Base-by-base conservation (phyloP, 306 rosid species). In the Hippophae tibetana region DNA sequence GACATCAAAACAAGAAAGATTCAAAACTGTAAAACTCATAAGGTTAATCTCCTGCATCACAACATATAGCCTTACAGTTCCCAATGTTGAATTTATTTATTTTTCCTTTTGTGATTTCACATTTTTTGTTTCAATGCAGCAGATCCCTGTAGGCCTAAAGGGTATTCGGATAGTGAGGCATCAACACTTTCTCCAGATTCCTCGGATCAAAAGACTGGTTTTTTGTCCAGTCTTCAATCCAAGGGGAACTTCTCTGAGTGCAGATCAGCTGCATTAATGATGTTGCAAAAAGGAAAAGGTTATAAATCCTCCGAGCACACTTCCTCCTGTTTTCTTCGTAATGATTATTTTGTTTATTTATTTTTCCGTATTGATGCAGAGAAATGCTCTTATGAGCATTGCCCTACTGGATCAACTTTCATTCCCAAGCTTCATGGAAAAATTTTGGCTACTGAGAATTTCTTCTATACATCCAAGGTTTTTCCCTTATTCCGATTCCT, bases 261-360 rank as follows among this genome's bases (percentile, higher is more conserved):
- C 90, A 78, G 95, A 86, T 80, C 94, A 62, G 88, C 86, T 61
- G 84, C 97, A 56, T 70, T 80, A 73, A 73, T 9, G 75, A 75
- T 93, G 69, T 77, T 93, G 74, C 95, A 84, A 65, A 84, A 84
- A 59, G 99, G 99, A 75, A 86, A 82, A 83, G 99, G 99, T 89
- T 23, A 67, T 50, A 56, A 69, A 54, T 12, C n/a, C 42, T 51
- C 58, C 42, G 31, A 25, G 18, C 50, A 68, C 42, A 46, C 52
- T 63, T 59, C 23, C 23, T 49, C 64, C 5, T 55, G 41, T 43
- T 47, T 47, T 64, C 70, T 76, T 13, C 51, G 23, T 52, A 70
- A 13, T 18, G 47, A 57, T 44, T 68, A 41, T 55, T 73, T 27
- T 62, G 26, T 9, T 47, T 63, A 45, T 42, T 75, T 46, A 3